Conservation (phyloP, 2,329 filamentous ascomycete genomes). For the Alternaria consortialis region DNA sequence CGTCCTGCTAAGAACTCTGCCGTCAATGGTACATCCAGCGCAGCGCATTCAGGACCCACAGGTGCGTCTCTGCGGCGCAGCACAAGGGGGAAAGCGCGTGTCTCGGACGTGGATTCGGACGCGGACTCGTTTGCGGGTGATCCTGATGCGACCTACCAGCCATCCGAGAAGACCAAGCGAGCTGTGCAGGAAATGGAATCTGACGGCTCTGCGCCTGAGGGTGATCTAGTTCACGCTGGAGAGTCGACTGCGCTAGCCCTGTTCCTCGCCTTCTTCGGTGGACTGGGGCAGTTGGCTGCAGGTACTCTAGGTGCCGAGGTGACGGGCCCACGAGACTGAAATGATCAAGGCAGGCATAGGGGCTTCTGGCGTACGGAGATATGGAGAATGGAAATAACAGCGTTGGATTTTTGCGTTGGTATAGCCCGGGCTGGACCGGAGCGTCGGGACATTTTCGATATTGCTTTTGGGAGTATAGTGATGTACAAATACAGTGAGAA, state of each 20-base stretch:
- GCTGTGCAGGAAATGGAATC: constrained; percentile 40
- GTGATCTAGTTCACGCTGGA: constrained; percentile 43
- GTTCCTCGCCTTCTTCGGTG: constrained; percentile 46
- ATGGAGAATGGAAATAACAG: neutral
- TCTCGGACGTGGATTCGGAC: constrained; percentile 32
- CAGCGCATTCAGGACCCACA: constrained; percentile 13
- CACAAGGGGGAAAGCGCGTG: constrained; percentile 25
- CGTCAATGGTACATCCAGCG: constrained; percentile 23
- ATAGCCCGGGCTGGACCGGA: neutral
- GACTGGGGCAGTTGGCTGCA: constrained; percentile 45
- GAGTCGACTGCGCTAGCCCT: constrained; percentile 49
- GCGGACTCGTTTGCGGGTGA: constrained; percentile 27
- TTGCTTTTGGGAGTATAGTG: constrained; percentile 6
- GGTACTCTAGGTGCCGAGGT: constrained; percentile 50
- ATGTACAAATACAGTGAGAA: neutral
- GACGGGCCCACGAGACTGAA: constrained; percentile 31
- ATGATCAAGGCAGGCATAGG: neutral
- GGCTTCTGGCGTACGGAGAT: neutral
- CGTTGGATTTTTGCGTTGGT: constrained; percentile 1
- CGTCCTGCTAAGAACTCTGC: constrained; percentile 37
- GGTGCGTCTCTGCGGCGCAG: constrained; percentile 31
- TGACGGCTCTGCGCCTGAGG: constrained; percentile 36
- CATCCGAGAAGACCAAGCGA: constrained; percentile 28
- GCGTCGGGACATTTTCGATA: constrained; percentile 6
- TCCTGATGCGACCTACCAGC: constrained; percentile 41